These are phyloP conservation scores for Lecanosticta acicola DNA, from an alignment of 2,329 filamentous ascomycete genomes.

Conservation along the genomic window DNA sequence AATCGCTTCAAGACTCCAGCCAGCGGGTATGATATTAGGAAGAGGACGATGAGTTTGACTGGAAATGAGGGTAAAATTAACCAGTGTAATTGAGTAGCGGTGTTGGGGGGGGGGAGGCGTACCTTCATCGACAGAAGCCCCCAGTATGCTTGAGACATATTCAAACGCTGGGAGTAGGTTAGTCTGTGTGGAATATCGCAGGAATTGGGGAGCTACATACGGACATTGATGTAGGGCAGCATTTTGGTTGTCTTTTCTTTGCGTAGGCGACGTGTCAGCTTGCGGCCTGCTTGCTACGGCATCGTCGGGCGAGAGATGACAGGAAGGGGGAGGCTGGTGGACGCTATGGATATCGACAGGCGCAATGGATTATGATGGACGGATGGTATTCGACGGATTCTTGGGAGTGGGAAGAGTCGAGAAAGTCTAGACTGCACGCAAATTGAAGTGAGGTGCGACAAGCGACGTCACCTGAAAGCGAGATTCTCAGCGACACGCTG, in stretches of 20 bases:
- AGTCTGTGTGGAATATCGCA: conserved; percentile 1
- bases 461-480: too few species aligned
- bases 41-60: conserved; percentile 92
- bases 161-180: conserved; percentile 50
- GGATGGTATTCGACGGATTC: too few species aligned
- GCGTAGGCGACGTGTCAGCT: neutral
- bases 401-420: too few species aligned
- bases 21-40: conserved; percentile 87
- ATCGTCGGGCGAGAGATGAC: too few species aligned
- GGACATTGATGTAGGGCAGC: conserved; percentile 59
- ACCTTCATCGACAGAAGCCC: conserved; percentile 62
- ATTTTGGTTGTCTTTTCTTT: conserved; percentile 36
- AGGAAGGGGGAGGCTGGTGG: too few species aligned
- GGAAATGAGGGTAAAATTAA: conserved; percentile 10
- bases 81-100: neutral
- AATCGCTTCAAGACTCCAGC: conserved; percentile 83
- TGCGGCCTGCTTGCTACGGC: neutral
- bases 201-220: conserved; percentile 40
- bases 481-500: too few species aligned
- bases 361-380: too few species aligned
- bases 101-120: conserved; percentile 28
- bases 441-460: too few species aligned
- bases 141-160: conserved; percentile 52
- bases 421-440: too few species aligned
- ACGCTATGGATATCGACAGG: too few species aligned